Percentiles rank a stretch among this genome's conserved stretches.
These are phyloP conservation scores for Paragyromitra xinjiangensis DNA, from an alignment of 495 filamentous ascomycete species.

Conservation along the genomic window DNA sequence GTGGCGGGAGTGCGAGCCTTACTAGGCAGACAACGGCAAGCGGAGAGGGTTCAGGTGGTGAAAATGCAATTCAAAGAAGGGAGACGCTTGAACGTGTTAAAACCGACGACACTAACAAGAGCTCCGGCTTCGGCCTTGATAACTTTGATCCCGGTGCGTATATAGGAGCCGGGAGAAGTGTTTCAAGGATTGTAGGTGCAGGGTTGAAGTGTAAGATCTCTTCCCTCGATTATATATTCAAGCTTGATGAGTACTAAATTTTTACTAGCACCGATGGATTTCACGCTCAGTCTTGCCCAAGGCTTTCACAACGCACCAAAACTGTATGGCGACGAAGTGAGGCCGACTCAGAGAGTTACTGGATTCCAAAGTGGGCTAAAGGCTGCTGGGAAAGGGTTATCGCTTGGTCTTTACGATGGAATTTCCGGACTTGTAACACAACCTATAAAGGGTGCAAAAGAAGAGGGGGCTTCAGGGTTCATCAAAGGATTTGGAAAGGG, in stretches of 20 bases:
- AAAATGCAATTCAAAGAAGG: slow-evolving; percentile 46
- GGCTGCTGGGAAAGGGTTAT: slow-evolving; percentile 73
- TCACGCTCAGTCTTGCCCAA: slow-evolving; percentile 75
- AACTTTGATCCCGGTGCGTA: slow-evolving; percentile 63
- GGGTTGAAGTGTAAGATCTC: slow-evolving; percentile 81
- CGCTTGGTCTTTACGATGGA: slow-evolving; percentile 76
- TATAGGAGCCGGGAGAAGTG: slow-evolving; percentile 69
- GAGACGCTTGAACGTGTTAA: slow-evolving; percentile 49
- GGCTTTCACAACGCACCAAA: slow-evolving; percentile 86
- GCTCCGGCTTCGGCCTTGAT: slow-evolving; percentile 10
- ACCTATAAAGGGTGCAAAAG: slow-evolving; percentile 69
- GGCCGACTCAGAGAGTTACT: slow-evolving; percentile 67
- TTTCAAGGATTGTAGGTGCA: slow-evolving; percentile 73
- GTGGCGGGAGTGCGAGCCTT: background rate
- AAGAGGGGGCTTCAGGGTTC: slow-evolving; percentile 68
- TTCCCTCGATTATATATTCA: slow-evolving; percentile 77
- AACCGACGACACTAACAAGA: background rate
- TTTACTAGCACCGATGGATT: slow-evolving; percentile 74
- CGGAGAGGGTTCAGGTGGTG: slow-evolving; percentile 26
- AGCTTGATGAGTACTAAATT: slow-evolving; percentile 71
- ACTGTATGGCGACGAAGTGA: slow-evolving; percentile 73
- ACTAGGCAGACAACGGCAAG: slow-evolving; percentile 4
- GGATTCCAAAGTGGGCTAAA: slow-evolving; percentile 73
- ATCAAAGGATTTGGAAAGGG: slow-evolving; percentile 78
- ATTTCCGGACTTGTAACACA: slow-evolving; percentile 74